These are phyloP conservation scores for Mucor saturninus DNA, from an alignment of 371 early-diverging fungal genomes.

Conservation along the genomic window DNA sequence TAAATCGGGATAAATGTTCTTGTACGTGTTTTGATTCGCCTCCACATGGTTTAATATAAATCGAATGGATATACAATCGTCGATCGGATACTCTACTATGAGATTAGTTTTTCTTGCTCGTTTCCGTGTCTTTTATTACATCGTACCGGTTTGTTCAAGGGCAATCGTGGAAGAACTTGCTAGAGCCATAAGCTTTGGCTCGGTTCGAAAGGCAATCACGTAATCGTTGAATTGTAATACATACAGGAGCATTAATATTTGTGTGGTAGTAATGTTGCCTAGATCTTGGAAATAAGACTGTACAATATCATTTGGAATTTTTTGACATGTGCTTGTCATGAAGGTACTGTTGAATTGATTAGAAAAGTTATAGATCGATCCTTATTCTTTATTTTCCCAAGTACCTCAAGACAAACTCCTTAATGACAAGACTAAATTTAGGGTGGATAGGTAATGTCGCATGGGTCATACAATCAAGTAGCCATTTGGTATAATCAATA, in stretches of 20 bases:
- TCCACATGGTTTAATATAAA: slow-evolving; percentile 48
- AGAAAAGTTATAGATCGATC: background rate
- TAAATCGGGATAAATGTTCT: slow-evolving; percentile 49
- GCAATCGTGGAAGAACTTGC: slow-evolving; percentile 13
- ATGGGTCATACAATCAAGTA: slow-evolving; percentile 40
- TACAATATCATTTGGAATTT: slow-evolving; percentile 38
- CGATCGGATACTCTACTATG: slow-evolving; percentile 38
- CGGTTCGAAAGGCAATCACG: slow-evolving; percentile 40
- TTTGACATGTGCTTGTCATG: slow-evolving; percentile 31
- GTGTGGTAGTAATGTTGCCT: slow-evolving; percentile 34
- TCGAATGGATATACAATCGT: slow-evolving; percentile 47
- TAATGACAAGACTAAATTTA: slow-evolving; percentile 40
- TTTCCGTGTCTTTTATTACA: too few species aligned
- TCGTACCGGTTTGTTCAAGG: slow-evolving; percentile 30
- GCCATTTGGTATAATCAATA: slow-evolving; percentile 40
- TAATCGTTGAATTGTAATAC: slow-evolving; percentile 46
- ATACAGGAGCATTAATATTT: slow-evolving; percentile 48
- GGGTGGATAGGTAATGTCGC: slow-evolving; percentile 44
- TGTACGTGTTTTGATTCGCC: slow-evolving; percentile 35
- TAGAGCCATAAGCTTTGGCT: slow-evolving; percentile 31
- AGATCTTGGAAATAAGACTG: slow-evolving; percentile 29
- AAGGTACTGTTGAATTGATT: slow-evolving; percentile 23
- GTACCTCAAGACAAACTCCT: slow-evolving; percentile 48
- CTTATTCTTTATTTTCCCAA: background rate
- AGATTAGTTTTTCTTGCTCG: too few species aligned